Percentiles rank a stretch among this genome's conserved stretches.
Conservation (phyloP, 1,284 basidiomycete genomes). For the Pascua guehoae region DNA sequence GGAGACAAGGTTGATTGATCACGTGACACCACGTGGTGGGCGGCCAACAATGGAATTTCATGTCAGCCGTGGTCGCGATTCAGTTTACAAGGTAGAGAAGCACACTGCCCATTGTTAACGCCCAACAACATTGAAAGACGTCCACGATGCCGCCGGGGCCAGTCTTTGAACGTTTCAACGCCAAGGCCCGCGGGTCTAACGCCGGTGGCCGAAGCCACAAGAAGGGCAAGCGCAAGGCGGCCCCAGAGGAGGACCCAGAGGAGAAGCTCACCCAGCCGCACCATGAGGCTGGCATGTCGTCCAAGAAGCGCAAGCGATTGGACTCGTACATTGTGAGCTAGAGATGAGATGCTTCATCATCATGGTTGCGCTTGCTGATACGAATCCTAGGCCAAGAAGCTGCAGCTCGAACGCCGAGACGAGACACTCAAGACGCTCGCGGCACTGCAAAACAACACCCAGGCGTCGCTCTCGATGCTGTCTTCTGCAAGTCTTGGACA, state of each 20-base stretch:
- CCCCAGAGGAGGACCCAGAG: slow-evolving; percentile 38
- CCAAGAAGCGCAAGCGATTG: slow-evolving; percentile 49
- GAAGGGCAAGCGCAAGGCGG: slow-evolving; percentile 36
- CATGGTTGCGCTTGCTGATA: background rate
- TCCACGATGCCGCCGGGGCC: slow-evolving; percentile 37
- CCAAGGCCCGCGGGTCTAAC: slow-evolving; percentile 45
- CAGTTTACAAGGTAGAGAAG: no score
- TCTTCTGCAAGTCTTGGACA: slow-evolving; percentile 41
- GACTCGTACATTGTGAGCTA: slow-evolving; percentile 54
- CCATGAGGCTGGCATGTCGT: slow-evolving; percentile 38
- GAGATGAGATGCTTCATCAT: no score
- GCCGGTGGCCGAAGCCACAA: slow-evolving; percentile 43
- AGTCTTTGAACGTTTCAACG: slow-evolving; percentile 43
- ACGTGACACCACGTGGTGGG: slow-evolving; percentile 6
- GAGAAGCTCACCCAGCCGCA: slow-evolving; percentile 43
- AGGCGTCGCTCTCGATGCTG: slow-evolving; percentile 29
- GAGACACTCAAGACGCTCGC: slow-evolving; percentile 42
- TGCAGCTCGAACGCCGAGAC: slow-evolving; percentile 42
- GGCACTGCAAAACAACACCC: slow-evolving; percentile 29
- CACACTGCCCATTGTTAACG: background rate
- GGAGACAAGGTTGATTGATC: background rate
- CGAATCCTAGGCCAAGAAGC: slow-evolving; percentile 42
- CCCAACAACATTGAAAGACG: background rate
- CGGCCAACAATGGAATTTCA: no score
- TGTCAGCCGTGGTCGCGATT: no score